Base-by-base conservation (phyloP, 176 grass and related monocot species). In the Musa acuminata region DNA sequence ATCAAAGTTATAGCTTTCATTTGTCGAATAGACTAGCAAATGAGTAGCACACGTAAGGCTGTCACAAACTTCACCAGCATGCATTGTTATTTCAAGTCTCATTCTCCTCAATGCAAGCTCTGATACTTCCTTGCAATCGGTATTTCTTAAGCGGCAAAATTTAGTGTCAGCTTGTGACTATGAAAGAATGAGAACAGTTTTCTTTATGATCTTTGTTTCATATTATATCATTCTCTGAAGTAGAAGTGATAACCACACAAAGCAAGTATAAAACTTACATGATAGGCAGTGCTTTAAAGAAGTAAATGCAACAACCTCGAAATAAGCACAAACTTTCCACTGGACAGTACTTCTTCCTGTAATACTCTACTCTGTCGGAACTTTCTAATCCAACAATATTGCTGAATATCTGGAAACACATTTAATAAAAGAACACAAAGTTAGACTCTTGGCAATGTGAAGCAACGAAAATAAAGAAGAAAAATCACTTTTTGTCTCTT, bases 241-340 rank as follows among this genome's bases (percentile, higher is more conserved):
- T 68, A 71, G 16, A 55, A 54, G 2, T 75, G 79, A 85, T 81
- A 67, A 74, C 52, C 48, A 82, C 49, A 71, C 11, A 90, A 62
- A 67, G 75, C 49, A 35, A 65, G 77, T n/a, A 73, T 74, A 72
- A 24, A 84, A 68, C 86, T 92, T 83, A 93, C 94, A 90, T 73
- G 43, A 85, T 75, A 71, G 87, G 80, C 83, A 79, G 57, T 77
- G 67, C 64, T 80, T 72, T 68, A 76, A 85, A 76, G 54, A 97
- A 72, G 79, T 91, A 93, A 75, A 93, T 64, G 60, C 60, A 79
- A 73, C 83, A 97, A 72, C 87, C 86, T 86, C 79, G 80, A 84
- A 97, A 93, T 53, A 97, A 93, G 82, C 87, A 97, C 79, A 92
- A 93, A 67, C 71, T 83, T 81, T 97, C 75, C 14, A 89, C 85